Evolutionary conservation across 306 rosid species (phyloP), one percentile per base, ranked within the genome.

Genomic region (Arachis stenosperma): DNA sequence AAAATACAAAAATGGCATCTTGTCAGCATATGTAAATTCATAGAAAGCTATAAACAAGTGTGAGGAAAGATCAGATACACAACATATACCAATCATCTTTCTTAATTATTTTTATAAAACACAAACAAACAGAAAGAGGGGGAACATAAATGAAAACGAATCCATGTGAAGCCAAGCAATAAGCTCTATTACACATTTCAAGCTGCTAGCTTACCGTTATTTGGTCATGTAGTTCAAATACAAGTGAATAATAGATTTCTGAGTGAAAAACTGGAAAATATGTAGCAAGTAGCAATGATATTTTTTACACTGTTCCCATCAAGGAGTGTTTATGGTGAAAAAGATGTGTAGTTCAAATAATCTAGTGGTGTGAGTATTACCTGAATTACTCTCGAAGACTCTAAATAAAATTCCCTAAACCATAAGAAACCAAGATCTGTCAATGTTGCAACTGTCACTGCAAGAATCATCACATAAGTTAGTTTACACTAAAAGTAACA

Each of bases 301-400:
- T 37, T 52, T 44, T 50, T 6, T 71, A 51, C 33, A 51, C 33
- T 70, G 65, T 46, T 70, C 73, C 61, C 4, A 65, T 65, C 43
- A 29, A 50, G 41, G 30, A 60, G 48, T 74, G 17, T 42, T 65
- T 74, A 27, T 57, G 44, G 61, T 70, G 22, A 58, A 29, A 53
- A 39, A 65, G 54, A 75, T 22, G 52, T 79, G 37, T 69, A 61
- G 53, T 60, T 65, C 73, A 79, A 66, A 61, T 71, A 75, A 66
- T 53, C 15, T 40, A 52, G 75, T 29, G 52, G 68, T 47, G 56
- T 61, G 75, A 55, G 36, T 41, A 73, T 30, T 89, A 93, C 98
- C 97, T 93, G 98, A 79, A 93, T 93, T 85, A 93, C 98, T 79
- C 98, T 97, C 41, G 98, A 93, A 59, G 98, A 89, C 86, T 93